Conservation (phyloP, 1,139 yeast species). For the Suzukiozyma palmioleophila region DNA sequence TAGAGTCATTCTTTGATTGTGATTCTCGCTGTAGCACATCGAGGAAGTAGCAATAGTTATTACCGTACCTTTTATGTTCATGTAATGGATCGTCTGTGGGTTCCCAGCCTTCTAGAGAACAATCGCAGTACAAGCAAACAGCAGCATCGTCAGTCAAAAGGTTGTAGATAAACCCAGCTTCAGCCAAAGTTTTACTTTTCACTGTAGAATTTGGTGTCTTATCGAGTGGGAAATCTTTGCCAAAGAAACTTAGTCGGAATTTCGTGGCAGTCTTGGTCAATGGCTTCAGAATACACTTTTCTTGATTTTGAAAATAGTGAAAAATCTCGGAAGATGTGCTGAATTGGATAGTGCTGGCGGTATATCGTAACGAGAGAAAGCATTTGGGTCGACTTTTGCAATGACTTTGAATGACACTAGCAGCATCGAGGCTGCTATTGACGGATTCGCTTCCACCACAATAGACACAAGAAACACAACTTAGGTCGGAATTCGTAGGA, state of each 20-base stretch:
- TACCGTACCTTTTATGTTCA: constrained; percentile 39
- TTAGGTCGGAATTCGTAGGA: constrained; percentile 47
- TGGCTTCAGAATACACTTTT: constrained; percentile 9
- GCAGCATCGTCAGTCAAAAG: constrained; percentile 49
- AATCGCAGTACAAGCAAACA: constrained; percentile 72
- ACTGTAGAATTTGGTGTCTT: constrained; percentile 29
- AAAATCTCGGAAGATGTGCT: background rate
- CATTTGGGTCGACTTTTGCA: constrained; percentile 44
- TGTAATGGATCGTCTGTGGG: constrained; percentile 56
- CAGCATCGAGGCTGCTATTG: constrained; percentile 12
- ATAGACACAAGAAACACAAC: constrained; percentile 54
- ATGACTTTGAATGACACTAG: constrained; percentile 42
- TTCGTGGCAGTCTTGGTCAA: constrained; percentile 26
- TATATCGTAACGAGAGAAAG: constrained; percentile 26
- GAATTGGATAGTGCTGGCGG: background rate
- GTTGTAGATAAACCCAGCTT: constrained; percentile 52
- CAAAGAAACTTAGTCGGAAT: constrained; percentile 51
- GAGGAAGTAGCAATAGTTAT: constrained; percentile 46
- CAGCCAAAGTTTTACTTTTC: constrained; percentile 35
- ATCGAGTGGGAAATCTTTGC: constrained; percentile 53
- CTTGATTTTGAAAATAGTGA: background rate
- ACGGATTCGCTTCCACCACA: constrained; percentile 48
- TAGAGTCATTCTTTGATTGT: background rate
- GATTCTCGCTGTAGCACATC: constrained; percentile 7
- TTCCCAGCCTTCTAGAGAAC: constrained; percentile 72